phyloP scores from a whole-genome alignment of 768 basidiomycete genomes.

The Rhizopogon vesiculosus region DNA sequence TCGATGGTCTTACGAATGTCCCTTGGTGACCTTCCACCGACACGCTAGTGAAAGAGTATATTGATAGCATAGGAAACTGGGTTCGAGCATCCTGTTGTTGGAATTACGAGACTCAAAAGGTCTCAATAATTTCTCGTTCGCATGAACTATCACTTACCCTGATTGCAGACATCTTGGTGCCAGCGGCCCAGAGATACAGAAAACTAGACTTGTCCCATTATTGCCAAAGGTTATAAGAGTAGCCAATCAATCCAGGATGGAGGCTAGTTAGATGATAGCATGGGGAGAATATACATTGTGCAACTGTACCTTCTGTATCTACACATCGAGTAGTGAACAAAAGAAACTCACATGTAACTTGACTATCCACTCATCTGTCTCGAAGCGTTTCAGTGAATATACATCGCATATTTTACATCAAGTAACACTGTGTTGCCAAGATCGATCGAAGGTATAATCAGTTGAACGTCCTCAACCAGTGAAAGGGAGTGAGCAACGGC shows the following conservation, averaged over 20 bases:
- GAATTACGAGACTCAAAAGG: conserved; percentile 23
- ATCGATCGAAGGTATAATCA: background rate
- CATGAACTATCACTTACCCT: background rate
- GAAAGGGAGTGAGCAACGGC: background rate
- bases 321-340: too few species aligned
- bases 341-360: too few species aligned
- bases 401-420: too few species aligned
- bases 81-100: conserved; percentile 20
- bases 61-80: conserved; percentile 22
- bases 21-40: conserved; percentile 10
- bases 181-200: conserved; percentile 18
- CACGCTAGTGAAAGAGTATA: conserved; percentile 15
- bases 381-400: too few species aligned
- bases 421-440: too few species aligned
- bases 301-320: background rate
- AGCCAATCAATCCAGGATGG: too few species aligned
- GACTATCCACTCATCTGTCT: too few species aligned
- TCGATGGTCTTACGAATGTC: too few species aligned
- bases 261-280: too few species aligned
- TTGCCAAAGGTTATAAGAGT: background rate
- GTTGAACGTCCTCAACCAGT: background rate
- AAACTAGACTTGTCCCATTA: conserved; percentile 9
- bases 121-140: background rate
- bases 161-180: conserved; percentile 22
- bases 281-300: too few species aligned